Percentiles rank a stretch among this genome's conserved stretches.
Conservation (phyloP, 1,284 basidiomycete genomes). For the Naganishia liquefaciens region DNA sequence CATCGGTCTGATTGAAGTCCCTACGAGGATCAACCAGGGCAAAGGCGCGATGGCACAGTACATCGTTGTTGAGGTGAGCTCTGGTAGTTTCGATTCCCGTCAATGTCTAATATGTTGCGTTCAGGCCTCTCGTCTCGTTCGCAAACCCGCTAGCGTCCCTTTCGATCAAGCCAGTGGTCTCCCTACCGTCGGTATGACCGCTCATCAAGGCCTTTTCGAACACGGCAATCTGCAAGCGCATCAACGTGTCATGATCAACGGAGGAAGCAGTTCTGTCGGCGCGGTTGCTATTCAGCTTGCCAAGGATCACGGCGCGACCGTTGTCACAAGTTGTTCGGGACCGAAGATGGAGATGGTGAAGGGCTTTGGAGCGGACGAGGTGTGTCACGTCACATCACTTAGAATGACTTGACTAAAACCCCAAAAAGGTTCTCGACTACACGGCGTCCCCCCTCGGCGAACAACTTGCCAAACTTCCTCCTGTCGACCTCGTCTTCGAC, state of each 20-base stretch:
- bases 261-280: constrained; percentile 34
- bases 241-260: constrained; percentile 36
- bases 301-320: constrained; percentile 32
- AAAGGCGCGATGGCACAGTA: constrained; percentile 30
- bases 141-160: constrained; percentile 23
- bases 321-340: constrained; percentile 33
- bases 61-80: constrained; percentile 20
- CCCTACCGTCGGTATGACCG: constrained; percentile 34
- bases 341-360: constrained; percentile 26
- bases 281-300: constrained; percentile 36
- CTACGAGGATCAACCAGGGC: constrained; percentile 21
- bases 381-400: not conserved
- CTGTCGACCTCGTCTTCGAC: constrained; percentile 36
- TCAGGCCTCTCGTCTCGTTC: constrained; percentile 23
- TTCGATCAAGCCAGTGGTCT: constrained; percentile 35
- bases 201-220: constrained; percentile 27
- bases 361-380: constrained; percentile 34
- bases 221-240: constrained; percentile 27
- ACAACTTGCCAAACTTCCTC: constrained; percentile 29
- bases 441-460: constrained; percentile 27
- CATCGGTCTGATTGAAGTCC: constrained; percentile 20
- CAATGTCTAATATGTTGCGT: not conserved
- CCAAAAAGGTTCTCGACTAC: constrained; percentile 32
- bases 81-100: not conserved
- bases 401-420: not conserved